Evolutionary conservation across 192 early-diverging fungal species (phyloP).

Genomic region (Rhizophlyctis rosea): DNA sequence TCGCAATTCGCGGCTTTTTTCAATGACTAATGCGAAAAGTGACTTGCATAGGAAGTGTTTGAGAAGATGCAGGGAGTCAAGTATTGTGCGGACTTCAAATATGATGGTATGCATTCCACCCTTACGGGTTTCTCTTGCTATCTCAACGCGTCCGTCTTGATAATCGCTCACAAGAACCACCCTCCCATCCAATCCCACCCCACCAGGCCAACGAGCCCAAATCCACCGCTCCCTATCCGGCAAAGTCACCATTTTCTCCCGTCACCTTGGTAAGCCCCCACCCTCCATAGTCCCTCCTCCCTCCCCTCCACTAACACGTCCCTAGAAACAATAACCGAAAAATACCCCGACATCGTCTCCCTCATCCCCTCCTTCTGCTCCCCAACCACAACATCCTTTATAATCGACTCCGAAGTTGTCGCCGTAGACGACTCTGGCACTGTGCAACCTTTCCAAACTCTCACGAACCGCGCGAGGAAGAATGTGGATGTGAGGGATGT

Average conservation of each 20-base stretch:
- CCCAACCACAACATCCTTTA: conserved; percentile 17
- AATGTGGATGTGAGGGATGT: conserved; percentile 10
- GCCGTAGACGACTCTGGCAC: conserved; percentile 16
- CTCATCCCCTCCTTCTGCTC: conserved; percentile 1
- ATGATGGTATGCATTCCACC: conserved; percentile 16
- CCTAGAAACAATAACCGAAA: conserved; percentile 18
- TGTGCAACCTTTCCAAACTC: conserved; percentile 17
- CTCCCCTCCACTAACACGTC: not conserved
- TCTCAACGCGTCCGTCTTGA: not conserved
- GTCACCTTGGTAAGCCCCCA: conserved; percentile 7
- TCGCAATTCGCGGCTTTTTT: not conserved
- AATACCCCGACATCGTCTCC: conserved; percentile 21
- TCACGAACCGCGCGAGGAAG: conserved; percentile 15
- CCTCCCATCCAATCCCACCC: not conserved
- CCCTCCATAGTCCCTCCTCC: not conserved
- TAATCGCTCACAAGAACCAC: not conserved
- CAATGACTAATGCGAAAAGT: no score
- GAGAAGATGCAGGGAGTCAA: conserved; percentile 17
- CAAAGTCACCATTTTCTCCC: conserved; percentile 8
- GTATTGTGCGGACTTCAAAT: conserved; percentile 25
- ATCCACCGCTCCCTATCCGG: conserved; percentile 13
- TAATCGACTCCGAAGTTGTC: conserved; percentile 20
- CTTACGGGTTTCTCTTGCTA: not conserved
- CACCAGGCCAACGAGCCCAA: conserved; percentile 20
- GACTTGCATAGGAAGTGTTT: conserved; percentile 15